phyloP scores from a whole-genome alignment of 495 filamentous ascomycete genomes.

The Parathielavia appendiculata region DNA sequence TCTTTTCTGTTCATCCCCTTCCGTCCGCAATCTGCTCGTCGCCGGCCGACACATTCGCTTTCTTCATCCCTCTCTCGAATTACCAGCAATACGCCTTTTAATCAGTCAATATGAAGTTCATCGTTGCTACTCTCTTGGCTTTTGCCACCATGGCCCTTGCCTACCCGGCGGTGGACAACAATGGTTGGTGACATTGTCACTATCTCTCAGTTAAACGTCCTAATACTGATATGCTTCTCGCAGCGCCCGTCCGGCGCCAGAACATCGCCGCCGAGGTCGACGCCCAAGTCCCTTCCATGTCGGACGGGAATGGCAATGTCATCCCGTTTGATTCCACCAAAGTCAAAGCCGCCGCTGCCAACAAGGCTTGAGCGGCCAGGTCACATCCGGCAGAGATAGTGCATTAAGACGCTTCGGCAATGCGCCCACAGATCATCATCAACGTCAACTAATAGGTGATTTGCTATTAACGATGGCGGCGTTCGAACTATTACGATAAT shows the following conservation, averaged over 20 bases:
- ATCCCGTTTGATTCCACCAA: constrained; percentile 36
- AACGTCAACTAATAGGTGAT: not conserved
- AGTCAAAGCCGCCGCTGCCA: constrained; percentile 30
- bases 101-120: constrained; percentile 50
- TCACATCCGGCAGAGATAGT: too few species aligned
- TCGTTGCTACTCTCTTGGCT: constrained; percentile 40
- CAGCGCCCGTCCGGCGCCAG: constrained; percentile 28
- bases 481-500: not conserved
- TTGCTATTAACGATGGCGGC: not conserved
- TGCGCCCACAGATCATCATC: not conserved
- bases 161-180: constrained; percentile 26
- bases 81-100: constrained; percentile 7
- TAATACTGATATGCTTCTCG: constrained; percentile 1
- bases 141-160: constrained; percentile 45
- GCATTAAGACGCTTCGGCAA: not conserved
- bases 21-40: constrained; percentile 21
- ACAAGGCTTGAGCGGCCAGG: constrained; percentile 23
- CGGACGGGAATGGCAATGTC: constrained; percentile 37
- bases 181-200: constrained; percentile 21
- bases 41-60: constrained; percentile 27
- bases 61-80: constrained; percentile 14
- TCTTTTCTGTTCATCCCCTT: constrained; percentile 4
- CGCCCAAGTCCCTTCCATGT: constrained; percentile 34
- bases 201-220: not conserved
- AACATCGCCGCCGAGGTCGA: constrained; percentile 22